Evolutionary conservation across 2,329 filamentous ascomycete genomes (phyloP).

Genomic region (Arachnomyces sp.): DNA sequence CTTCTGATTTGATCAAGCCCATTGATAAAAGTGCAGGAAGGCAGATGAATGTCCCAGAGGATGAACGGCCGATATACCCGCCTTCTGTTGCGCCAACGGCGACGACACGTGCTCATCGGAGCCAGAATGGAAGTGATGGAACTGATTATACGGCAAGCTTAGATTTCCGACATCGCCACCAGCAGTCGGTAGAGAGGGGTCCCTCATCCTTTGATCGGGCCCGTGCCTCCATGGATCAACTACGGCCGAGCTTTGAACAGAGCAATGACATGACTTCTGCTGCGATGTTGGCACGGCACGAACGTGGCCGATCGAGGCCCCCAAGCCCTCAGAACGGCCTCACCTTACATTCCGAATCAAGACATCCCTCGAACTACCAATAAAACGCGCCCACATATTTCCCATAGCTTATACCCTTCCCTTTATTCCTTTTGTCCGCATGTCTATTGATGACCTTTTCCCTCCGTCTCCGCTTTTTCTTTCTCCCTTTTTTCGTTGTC

Average conservation of each 20-base stretch:
- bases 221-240: conserved; percentile 76
- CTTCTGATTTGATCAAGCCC: conserved; percentile 36
- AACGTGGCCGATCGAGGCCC: no score
- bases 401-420: conserved; percentile 24
- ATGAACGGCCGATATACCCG: conserved; percentile 85
- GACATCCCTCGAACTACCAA: conserved; percentile 22
- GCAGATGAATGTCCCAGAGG: conserved; percentile 67
- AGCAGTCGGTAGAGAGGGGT: conserved; percentile 50
- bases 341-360: conserved; percentile 18
- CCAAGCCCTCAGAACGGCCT: conserved; percentile 23
- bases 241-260: conserved; percentile 74
- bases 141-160: conserved; percentile 68
- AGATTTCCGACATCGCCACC: conserved; percentile 43
- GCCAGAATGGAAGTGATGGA: conserved; percentile 87
- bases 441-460: conserved; percentile 22
- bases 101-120: conserved; percentile 69
- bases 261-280: conserved; percentile 89
- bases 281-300: conserved; percentile 61
- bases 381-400: conserved; percentile 25
- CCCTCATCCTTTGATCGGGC: conserved; percentile 78
- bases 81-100: conserved; percentile 73
- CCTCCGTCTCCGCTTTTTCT: conserved; percentile 7
- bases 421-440: conserved; percentile 14
- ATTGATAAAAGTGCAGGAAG: conserved; percentile 50
- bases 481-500: conserved; percentile 10